phyloP scores from a whole-genome alignment of 768 basidiomycete species.

The Boletus coccyginus region DNA sequence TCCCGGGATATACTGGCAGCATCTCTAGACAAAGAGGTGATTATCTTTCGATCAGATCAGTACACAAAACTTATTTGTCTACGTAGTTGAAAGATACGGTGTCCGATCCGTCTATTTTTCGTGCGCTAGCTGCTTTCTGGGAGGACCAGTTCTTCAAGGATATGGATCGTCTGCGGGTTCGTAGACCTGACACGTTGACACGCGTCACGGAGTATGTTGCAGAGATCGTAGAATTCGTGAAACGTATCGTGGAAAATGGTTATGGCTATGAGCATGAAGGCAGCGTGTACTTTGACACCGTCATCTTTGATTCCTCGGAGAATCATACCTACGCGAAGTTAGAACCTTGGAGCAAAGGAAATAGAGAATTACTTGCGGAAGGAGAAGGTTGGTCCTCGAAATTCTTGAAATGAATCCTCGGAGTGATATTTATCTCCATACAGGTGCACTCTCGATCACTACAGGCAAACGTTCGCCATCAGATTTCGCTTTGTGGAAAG shows the following conservation, averaged over 20 bases:
- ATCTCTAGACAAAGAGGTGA: conserved; percentile 72
- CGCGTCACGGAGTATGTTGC: conserved; percentile 97
- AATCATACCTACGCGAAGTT: conserved; percentile 90
- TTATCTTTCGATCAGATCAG: conserved; percentile 7
- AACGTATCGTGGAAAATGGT: conserved; percentile 81
- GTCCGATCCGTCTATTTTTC: conserved; percentile 83
- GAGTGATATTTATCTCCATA: neutral
- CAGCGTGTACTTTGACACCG: conserved; percentile 91
- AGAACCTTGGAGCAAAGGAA: conserved; percentile 95
- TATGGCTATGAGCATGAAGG: conserved; percentile 72
- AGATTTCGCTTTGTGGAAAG: conserved; percentile 99
- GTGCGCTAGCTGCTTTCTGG: conserved; percentile 82
- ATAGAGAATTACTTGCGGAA: conserved; percentile 83
- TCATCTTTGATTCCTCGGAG: conserved; percentile 71
- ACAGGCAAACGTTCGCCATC: conserved; percentile 73
- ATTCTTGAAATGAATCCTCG: neutral
- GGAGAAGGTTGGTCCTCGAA: conserved; percentile 68
- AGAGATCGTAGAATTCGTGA: conserved; percentile 88
- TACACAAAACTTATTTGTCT: conserved; percentile 7
- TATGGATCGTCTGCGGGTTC: conserved; percentile 85
- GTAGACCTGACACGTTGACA: conserved; percentile 86
- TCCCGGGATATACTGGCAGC: conserved; percentile 75
- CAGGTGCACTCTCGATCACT: conserved; percentile 57
- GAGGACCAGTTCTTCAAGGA: conserved; percentile 88
- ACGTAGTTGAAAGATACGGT: conserved; percentile 73